phyloP scores from a whole-genome alignment of 139 green algal species.

The Coelastrella sp. region DNA sequence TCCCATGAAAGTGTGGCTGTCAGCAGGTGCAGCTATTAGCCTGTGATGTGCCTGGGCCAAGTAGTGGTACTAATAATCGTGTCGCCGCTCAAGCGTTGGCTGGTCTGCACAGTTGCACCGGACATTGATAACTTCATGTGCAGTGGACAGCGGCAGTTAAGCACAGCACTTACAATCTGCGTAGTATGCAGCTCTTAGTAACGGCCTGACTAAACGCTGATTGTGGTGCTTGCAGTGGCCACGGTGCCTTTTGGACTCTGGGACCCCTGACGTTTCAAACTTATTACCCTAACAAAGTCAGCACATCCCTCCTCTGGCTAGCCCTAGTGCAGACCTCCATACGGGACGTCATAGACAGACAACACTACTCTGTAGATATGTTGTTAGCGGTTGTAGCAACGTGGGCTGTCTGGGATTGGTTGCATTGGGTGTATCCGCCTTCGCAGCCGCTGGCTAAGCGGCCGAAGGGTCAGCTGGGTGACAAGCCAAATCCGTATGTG shows the following conservation, averaged over 20 bases:
- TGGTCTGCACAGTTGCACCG: too few species aligned
- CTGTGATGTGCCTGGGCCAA: too few species aligned
- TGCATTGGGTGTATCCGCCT: constrained; percentile 71
- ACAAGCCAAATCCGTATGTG: constrained; percentile 53
- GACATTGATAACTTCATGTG: too few species aligned
- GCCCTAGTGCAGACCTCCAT: constrained; percentile 66
- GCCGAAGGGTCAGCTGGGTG: constrained; percentile 16
- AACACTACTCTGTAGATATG: constrained; percentile 90
- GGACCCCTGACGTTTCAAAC: constrained; percentile 72
- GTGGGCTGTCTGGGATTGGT: constrained; percentile 78
- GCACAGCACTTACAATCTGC: too few species aligned
- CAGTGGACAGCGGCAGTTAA: too few species aligned
- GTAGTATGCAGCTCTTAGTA: too few species aligned
- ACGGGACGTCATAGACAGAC: constrained; percentile 63
- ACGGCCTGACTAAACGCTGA: neutral
- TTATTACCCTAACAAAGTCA: constrained; percentile 64
- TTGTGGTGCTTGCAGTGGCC: constrained; percentile 54
- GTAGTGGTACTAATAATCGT: too few species aligned
- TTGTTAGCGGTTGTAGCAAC: constrained; percentile 82
- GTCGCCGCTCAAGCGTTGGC: too few species aligned
- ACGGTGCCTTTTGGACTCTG: constrained; percentile 78
- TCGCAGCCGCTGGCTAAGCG: constrained; percentile 30
- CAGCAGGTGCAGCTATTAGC: too few species aligned
- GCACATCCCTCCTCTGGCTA: constrained; percentile 65
- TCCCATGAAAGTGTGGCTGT: too few species aligned